These are phyloP conservation scores for Sordariomycetes sp. DNA, from an alignment of 2,329 filamentous ascomycete genomes.

Conservation along the genomic window DNA sequence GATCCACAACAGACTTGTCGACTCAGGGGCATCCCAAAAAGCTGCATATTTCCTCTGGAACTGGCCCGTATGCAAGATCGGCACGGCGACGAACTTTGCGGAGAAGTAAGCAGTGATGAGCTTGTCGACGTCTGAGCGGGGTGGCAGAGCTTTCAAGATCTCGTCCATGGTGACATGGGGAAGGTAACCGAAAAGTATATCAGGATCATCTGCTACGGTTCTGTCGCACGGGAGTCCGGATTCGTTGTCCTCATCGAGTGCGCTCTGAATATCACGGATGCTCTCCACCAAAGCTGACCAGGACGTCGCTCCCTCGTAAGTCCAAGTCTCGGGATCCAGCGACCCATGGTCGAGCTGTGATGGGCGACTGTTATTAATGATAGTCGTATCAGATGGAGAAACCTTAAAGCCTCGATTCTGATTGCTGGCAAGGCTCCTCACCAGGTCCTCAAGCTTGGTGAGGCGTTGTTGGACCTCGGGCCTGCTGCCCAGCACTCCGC, in stretches of 20 bases:
- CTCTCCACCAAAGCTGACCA: slow-evolving; percentile 31
- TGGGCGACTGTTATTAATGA: too few species aligned
- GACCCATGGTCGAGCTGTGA: too few species aligned
- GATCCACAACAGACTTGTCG: slow-evolving; percentile 35
- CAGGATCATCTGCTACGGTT: slow-evolving; percentile 9
- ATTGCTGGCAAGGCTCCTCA: slow-evolving; percentile 22
- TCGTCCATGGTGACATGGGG: slow-evolving; percentile 18
- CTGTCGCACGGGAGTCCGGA: not conserved
- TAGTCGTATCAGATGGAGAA: too few species aligned
- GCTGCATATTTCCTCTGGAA: slow-evolving; percentile 38
- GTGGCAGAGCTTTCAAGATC: slow-evolving; percentile 22
- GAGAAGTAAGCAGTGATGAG: slow-evolving; percentile 28
- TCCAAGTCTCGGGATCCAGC: not conserved
- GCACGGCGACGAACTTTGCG: slow-evolving; percentile 23
- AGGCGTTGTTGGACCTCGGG: slow-evolving; percentile 29
- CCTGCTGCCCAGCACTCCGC: slow-evolving; percentile 5
- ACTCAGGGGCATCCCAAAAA: slow-evolving; percentile 32
- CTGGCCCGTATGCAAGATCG: slow-evolving; percentile 30
- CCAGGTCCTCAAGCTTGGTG: slow-evolving; percentile 29
- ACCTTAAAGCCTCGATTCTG: too few species aligned
- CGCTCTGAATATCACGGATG: slow-evolving; percentile 29
- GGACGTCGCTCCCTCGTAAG: slow-evolving; percentile 28
- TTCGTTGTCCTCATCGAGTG: slow-evolving; percentile 16
- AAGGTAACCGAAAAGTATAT: slow-evolving; percentile 22
- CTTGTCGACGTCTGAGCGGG: slow-evolving; percentile 24